A percentile compares a stretch with the other conserved stretches of the same genome.
phyloP scores from a whole-genome alignment of 768 basidiomycete species.

The Dendrothele bispora region DNA sequence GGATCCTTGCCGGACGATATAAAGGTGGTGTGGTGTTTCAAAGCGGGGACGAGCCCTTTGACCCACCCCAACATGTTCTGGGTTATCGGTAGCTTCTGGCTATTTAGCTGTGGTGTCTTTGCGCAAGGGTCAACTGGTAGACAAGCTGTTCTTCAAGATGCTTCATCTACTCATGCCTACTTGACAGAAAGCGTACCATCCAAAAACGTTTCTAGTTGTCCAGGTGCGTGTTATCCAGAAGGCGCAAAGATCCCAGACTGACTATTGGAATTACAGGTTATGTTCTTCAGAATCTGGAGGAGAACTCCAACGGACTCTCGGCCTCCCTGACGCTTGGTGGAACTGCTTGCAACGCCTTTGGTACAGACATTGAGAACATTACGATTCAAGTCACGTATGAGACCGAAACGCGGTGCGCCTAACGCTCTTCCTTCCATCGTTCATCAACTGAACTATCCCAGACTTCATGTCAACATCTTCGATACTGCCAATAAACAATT shows the following conservation, averaged over 20 bases:
- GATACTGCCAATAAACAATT: conserved; percentile 65
- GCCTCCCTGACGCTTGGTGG: conserved; percentile 58
- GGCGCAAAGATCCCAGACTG: no score
- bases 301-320: conserved; percentile 48
- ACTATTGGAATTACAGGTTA: conserved; percentile 44
- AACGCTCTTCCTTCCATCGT: not conserved
- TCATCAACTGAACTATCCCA: conserved; percentile 19
- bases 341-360: conserved; percentile 63
- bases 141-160: no score
- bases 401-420: conserved; percentile 44
- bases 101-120: no score
- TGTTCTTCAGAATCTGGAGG: conserved; percentile 40
- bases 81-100: no score
- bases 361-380: conserved; percentile 54
- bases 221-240: not conserved
- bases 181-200: not conserved
- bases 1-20: no score
- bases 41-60: no score
- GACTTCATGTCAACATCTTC: conserved; percentile 67
- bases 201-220: conserved; percentile 4
- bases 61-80: no score
- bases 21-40: no score
- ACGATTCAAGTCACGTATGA: conserved; percentile 72
- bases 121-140: not conserved
- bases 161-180: no score